Conservation (phyloP, 2,329 filamentous ascomycete genomes). For the Cephalotrichum gorgonifer region DNA sequence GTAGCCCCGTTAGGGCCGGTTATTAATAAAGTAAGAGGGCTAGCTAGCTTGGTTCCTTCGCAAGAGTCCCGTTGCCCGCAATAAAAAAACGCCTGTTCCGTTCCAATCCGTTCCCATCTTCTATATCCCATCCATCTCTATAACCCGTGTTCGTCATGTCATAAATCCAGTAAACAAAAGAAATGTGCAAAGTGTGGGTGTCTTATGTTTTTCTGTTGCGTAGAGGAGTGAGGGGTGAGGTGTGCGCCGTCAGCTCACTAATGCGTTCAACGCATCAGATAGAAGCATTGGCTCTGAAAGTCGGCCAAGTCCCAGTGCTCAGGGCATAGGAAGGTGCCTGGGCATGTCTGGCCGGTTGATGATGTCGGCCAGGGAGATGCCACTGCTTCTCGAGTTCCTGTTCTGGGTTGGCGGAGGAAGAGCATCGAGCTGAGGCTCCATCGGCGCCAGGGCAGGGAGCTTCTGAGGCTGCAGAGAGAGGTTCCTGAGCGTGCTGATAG, state of each 20-base stretch:
- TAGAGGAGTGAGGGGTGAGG: not conserved
- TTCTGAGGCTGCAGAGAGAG: constrained; percentile 40
- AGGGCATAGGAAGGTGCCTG: constrained; percentile 4
- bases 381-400: constrained; percentile 36
- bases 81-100: constrained; percentile 22
- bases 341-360: constrained; percentile 66
- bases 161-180: not conserved
- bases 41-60: too few relatives aligned
- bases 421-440: constrained; percentile 45
- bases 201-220: not conserved
- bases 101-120: too few relatives aligned
- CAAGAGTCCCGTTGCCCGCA: not conserved
- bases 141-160: constrained; percentile 9
- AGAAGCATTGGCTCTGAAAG: not conserved
- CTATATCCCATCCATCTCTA: constrained; percentile 25
- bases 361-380: constrained; percentile 82
- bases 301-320: not conserved
- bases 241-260: not conserved
- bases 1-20: too few relatives aligned
- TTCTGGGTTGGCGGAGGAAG: constrained; percentile 42
- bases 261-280: not conserved
- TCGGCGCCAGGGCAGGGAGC: constrained; percentile 45
- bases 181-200: not conserved
- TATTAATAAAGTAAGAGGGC: too few relatives aligned
- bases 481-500: constrained; percentile 54